Evolutionary conservation across 306 rosid species (phyloP).

Genomic region (Comarum palustre): DNA sequence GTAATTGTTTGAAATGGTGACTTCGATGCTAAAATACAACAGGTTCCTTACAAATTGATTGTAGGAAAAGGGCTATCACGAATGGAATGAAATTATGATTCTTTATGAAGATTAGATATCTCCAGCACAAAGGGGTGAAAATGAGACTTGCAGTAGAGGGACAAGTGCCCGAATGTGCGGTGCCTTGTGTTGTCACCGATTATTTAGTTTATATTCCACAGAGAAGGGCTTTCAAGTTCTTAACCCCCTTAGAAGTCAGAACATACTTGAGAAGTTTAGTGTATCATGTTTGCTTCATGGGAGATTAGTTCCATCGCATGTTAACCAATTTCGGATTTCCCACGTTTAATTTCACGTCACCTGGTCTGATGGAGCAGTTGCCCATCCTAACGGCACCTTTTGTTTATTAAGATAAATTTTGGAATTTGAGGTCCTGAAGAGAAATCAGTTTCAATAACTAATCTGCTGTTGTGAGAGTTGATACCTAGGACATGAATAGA

Average conservation of each 20-base stretch:
- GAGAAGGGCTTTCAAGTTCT: not conserved
- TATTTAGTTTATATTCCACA: not conserved
- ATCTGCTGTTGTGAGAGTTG: not conserved
- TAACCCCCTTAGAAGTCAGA: not conserved
- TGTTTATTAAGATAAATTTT: not conserved
- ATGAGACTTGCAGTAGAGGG: not conserved
- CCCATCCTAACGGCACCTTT: no score
- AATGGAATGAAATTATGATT: not conserved
- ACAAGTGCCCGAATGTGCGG: not conserved
- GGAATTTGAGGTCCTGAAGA: not conserved
- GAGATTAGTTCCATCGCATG: no score
- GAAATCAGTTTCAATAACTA: not conserved
- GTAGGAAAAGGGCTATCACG: not conserved
- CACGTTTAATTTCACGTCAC: no score
- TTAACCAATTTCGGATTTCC: not conserved
- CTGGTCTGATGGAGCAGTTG: not conserved
- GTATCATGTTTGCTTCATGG: not conserved
- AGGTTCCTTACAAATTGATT: not conserved
- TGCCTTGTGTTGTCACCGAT: not conserved
- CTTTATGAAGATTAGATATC: not conserved
- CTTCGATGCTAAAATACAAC: not conserved
- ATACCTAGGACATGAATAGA: not conserved
- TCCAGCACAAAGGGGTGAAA: slow-evolving; percentile 3
- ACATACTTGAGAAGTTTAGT: not conserved
- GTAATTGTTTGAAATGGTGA: not conserved